Evolutionary conservation across 2,329 filamentous ascomycete species (phyloP), one percentile per base, ranked within the genome.

Genomic region (Coniella vitis): DNA sequence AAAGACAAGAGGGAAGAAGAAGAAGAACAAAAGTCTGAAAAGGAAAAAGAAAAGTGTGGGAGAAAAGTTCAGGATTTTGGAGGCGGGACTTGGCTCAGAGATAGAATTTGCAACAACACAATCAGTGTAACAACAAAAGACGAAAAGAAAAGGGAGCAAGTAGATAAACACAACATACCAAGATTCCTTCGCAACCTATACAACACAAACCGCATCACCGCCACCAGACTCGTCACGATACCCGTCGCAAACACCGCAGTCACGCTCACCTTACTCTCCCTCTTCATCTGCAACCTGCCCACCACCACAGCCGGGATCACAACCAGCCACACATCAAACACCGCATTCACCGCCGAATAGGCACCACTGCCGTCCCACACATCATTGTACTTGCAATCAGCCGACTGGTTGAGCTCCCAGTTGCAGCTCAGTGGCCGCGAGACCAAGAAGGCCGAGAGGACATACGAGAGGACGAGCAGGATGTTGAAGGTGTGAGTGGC

Each of bases 271-370:
- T 45, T 49, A n/a, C 41, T 39, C 3, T n/a, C 34, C 9, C 31
- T 39, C 17, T 38, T 39, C 49, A 51, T 51, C 36, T 51, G 49
- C 36, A 51, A n/a, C 17, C 46, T 38, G 39, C 49, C 40, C 13
- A 51, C 41, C n/a, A 51, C n/a, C 5, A 40, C 40, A 4, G 49
- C 49, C 2, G 49, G 44, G 12, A 51, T 10, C 1, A 10, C 35
- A 9, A 51, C 49, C 17, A 51, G 41, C 49, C 49, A 51, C 8
- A 44, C 25, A 4, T 51, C 49, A 21, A 51, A 21, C 1, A 44
- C 49, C 4, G 49, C 49, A 4, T 48, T 48, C 7, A 51, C 34
- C 1, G 49, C 49, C 9, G 49, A 44, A 10, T 44, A 51, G 12
- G 49, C 49, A 4, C 45, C 49, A 4, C 43, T 35, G 21, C 49